Evolutionary conservation across 2,329 filamentous ascomycete genomes (phyloP), one percentile per base, ranked within the genome.

Genomic region (Talaromyces amestolkiae): DNA sequence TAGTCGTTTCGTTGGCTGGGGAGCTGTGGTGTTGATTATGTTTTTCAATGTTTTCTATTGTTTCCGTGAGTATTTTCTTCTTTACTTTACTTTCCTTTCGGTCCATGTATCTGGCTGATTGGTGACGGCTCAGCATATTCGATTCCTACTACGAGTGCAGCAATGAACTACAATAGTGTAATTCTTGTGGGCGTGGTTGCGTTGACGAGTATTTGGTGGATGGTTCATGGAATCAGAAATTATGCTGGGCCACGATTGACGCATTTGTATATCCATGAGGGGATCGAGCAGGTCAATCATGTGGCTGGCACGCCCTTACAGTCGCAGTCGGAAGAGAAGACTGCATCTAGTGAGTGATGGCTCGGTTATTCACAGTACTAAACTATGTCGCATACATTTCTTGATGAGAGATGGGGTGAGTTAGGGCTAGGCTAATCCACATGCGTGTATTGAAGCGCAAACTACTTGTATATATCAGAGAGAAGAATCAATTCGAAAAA

Each of bases 161-260:
- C 82, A 64, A 83, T 83, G 81, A 83, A 82, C 65, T 83, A 83
- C 68, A 82, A 81, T 2, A 83, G 81, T 47, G 79, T 81, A 0
- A 79, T 81, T 15, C 78, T 82, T 2, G 81, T 79, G 0, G 80
- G 75, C 0, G 75, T 79, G 33, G 64, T 80, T 11, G 45, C 78
- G 1, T 72, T 83, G 7, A 74, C 75, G 64, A 63, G 77, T 2
- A 68, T 65, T 0, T 82, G 80, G 81, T 83, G 80, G 79, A 27
- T 64, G 37, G 10, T 51, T 8, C 51, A 64, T 22, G 62, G 62
- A 10, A 19, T 64, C 17, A 49, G 5, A 9, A 37, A 64, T 17
- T 64, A 64, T 24, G 27, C 35, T 33, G 61, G 61, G 11, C 61
- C 61, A 15, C 61, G 61, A 17, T 56, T 63, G 61, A 63, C 61